These are phyloP conservation scores for Alternaria hordeiaustralica DNA, from an alignment of 2,329 filamentous ascomycete genomes.

Conservation along the genomic window DNA sequence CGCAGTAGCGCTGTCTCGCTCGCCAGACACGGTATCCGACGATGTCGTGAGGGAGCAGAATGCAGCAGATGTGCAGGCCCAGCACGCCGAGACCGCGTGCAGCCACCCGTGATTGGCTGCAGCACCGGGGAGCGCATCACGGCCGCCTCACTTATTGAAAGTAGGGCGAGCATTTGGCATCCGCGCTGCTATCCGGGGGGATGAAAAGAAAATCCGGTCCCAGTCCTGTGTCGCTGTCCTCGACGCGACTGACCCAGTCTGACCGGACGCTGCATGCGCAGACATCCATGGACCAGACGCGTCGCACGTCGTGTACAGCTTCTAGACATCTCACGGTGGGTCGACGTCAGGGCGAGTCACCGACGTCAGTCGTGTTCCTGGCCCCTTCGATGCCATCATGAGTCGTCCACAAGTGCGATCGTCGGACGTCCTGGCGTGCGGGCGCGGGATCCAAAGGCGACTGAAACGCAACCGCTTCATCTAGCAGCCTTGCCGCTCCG, in stretches of 20 bases:
- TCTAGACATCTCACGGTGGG: not conserved
- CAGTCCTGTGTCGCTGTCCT: constrained; percentile 6
- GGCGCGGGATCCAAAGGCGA: not conserved
- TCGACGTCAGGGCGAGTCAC: not conserved
- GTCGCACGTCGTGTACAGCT: not conserved
- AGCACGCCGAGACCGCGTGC: constrained; percentile 22
- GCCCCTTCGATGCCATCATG: not conserved
- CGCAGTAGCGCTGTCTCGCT: constrained; percentile 30
- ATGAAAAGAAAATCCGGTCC: constrained; percentile 12
- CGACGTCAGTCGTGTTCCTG: not conserved
- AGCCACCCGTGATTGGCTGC: constrained; percentile 32
- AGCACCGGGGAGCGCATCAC: constrained; percentile 30
- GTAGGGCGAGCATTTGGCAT: constrained; percentile 35
- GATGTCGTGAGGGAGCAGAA: constrained; percentile 22
- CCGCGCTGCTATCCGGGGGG: constrained; percentile 16
- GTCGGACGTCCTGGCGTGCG: not conserved
- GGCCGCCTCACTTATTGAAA: constrained; percentile 42
- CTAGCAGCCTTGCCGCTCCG: constrained; percentile 3
- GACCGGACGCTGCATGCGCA: constrained; percentile 1
- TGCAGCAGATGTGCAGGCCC: constrained; percentile 22
- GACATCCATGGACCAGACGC: not conserved
- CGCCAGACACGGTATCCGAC: constrained; percentile 27
- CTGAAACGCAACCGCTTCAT: constrained; percentile 13
- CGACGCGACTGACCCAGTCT: constrained; percentile 20
- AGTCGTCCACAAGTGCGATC: not conserved